These are phyloP conservation scores for Poa annua DNA, from an alignment of 176 grass and related monocot genomes.

Conservation along the genomic window DNA sequence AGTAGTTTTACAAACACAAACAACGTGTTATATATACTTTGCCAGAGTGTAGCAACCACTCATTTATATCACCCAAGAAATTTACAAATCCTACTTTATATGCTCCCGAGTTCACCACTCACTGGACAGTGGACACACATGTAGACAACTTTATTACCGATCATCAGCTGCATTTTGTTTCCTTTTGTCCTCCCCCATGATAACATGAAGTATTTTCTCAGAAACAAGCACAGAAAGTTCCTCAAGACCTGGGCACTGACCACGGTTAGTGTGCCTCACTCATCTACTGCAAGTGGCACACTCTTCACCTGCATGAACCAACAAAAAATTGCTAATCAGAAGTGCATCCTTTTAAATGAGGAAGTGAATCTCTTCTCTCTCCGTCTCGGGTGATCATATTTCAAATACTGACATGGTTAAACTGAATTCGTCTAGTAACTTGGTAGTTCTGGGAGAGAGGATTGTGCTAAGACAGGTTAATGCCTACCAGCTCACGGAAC, in stretches of 20 bases:
- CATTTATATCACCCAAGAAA: neutral
- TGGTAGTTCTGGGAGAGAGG: neutral
- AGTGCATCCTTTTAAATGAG: neutral
- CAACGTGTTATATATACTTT: neutral
- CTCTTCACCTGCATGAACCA: constrained; percentile 65
- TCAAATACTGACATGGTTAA: constrained; percentile 17
- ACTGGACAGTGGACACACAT: constrained; percentile 8
- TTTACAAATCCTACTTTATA: constrained; percentile 2
- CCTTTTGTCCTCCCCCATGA: neutral
- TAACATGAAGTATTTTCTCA: neutral
- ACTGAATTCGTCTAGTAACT: constrained; percentile 6
- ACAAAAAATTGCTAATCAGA: constrained; percentile 19
- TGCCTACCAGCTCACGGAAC: constrained; percentile 76
- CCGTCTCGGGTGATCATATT: neutral
- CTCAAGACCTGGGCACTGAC: neutral
- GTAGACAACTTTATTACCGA: constrained; percentile 14
- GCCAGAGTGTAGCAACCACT: neutral
- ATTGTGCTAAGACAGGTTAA: neutral
- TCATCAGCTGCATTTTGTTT: neutral
- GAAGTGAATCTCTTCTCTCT: neutral
- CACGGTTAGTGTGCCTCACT: constrained; percentile 45
- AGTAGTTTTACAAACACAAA: neutral
- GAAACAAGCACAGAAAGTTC: neutral
- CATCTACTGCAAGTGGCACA: constrained; percentile 69
- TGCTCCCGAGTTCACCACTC: neutral